Evolutionary conservation across 2,329 filamentous ascomycete species (phyloP).

Genomic region (Zymoseptoria passerinii): DNA sequence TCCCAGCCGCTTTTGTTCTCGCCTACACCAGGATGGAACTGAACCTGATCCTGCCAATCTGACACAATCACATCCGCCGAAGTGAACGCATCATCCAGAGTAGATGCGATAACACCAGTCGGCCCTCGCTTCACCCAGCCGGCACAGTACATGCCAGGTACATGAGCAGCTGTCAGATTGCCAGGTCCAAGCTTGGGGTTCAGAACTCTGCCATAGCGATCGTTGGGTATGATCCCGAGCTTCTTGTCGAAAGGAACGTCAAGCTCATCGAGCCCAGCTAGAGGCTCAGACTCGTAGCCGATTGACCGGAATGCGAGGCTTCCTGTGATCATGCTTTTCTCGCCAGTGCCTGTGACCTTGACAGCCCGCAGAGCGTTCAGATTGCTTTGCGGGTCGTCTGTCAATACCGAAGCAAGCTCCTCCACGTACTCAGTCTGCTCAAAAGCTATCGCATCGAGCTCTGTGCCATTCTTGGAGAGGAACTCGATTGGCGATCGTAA

Average conservation of each 20-base stretch:
- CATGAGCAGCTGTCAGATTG: constrained; percentile 38
- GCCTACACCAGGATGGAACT: constrained; percentile 34
- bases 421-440: constrained; percentile 38
- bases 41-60: constrained; percentile 56
- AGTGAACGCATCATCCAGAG: constrained; percentile 88
- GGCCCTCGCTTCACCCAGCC: constrained; percentile 96
- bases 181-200: constrained; percentile 33
- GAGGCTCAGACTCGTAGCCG: constrained; percentile 74
- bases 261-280: constrained; percentile 65
- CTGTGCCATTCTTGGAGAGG: constrained; percentile 40
- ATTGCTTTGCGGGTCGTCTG: constrained; percentile 21
- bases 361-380: constrained; percentile 24
- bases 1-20: constrained; percentile 61
- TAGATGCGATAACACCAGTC: constrained; percentile 90
- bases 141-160: constrained; percentile 78
- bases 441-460: constrained; percentile 61
- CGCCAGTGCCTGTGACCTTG: constrained; percentile 25
- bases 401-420: constrained; percentile 12
- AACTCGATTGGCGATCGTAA: constrained; percentile 72
- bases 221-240: constrained; percentile 73
- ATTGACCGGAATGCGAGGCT: constrained; percentile 84
- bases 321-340: constrained; percentile 45
- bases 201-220: constrained; percentile 66
- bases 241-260: constrained; percentile 69
- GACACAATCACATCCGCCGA: constrained; percentile 74